Conservation (phyloP, 495 filamentous ascomycete genomes). For the Chaetomium tenue region DNA sequence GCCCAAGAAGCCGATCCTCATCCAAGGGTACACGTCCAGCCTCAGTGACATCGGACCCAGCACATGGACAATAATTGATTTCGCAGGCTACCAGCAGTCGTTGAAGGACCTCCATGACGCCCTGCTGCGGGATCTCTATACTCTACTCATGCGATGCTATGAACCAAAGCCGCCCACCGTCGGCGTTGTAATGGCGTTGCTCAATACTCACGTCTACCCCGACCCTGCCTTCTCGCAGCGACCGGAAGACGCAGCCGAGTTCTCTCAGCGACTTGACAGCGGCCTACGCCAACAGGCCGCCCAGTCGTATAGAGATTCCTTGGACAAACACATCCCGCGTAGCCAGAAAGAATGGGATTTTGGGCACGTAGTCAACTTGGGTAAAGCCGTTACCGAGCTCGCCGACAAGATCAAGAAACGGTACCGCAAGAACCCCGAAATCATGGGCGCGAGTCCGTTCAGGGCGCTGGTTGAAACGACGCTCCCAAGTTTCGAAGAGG, state of each 20-base stretch:
- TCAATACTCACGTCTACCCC: slow-evolving; percentile 76
- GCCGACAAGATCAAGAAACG: slow-evolving; percentile 86
- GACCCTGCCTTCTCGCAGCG: slow-evolving; percentile 73
- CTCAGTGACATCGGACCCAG: slow-evolving; percentile 47
- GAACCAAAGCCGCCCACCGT: slow-evolving; percentile 77
- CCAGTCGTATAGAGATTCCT: slow-evolving; percentile 67
- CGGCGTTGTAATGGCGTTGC: slow-evolving; percentile 75
- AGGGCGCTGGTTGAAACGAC: slow-evolving; percentile 76
- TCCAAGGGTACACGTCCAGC: slow-evolving; percentile 41
- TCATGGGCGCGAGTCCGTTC: slow-evolving; percentile 87
- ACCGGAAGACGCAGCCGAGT: slow-evolving; percentile 65
- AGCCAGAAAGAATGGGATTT: slow-evolving; percentile 79
- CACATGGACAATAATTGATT: slow-evolving; percentile 80
- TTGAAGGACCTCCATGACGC: slow-evolving; percentile 75
- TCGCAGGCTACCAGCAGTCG: slow-evolving; percentile 68
- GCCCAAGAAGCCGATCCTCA: slow-evolving; percentile 49
- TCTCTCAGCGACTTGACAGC: slow-evolving; percentile 64
- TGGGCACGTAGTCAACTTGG: slow-evolving; percentile 81
- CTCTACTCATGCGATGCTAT: slow-evolving; percentile 81
- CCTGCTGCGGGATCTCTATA: slow-evolving; percentile 83
- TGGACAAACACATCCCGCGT: slow-evolving; percentile 70
- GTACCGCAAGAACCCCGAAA: slow-evolving; percentile 80
- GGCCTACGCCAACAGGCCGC: slow-evolving; percentile 71
- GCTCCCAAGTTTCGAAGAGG: slow-evolving; percentile 84
- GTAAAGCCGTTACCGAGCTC: slow-evolving; percentile 77